phyloP scores from a whole-genome alignment of 495 filamentous ascomycete species.

The Neohortaea acidophila region DNA sequence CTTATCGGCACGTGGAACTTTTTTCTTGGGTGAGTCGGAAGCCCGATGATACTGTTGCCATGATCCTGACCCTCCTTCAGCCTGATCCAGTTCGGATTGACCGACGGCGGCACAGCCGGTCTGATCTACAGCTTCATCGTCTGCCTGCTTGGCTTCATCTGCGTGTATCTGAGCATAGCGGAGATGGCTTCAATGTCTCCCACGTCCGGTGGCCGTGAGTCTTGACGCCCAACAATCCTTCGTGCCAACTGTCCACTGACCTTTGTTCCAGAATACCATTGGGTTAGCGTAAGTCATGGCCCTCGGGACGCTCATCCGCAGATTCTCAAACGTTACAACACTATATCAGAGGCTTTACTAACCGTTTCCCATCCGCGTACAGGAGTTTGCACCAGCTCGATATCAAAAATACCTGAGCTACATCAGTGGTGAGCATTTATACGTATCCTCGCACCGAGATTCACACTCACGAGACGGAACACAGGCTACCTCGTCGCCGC shows the following conservation, averaged over 20 bases:
- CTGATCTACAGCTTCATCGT: constrained; percentile 11
- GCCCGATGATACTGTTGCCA: too few relatives aligned
- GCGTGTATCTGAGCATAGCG: constrained; percentile 11
- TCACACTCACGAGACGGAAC: too few relatives aligned
- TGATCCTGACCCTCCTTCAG: too few relatives aligned
- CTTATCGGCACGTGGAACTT: too few relatives aligned
- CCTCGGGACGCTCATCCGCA: constrained; percentile 1
- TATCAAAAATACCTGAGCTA: constrained; percentile 13
- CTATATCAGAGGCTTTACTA: constrained; percentile 12
- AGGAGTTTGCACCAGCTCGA: constrained; percentile 10
- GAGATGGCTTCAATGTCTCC: constrained; percentile 13
- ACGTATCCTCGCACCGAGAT: background rate
- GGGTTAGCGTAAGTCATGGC: constrained; percentile 1
- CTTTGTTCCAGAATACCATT: background rate
- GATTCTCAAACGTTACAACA: background rate
- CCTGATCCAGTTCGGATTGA: too few relatives aligned
- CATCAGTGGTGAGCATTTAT: constrained; percentile 5
- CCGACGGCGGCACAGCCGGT: constrained; percentile 14
- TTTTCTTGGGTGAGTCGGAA: too few relatives aligned
- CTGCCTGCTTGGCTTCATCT: constrained; percentile 1
- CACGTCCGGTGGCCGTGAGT: constrained; percentile 7
- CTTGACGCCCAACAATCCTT: too few relatives aligned
- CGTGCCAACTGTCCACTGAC: too few relatives aligned
- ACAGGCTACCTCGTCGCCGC: constrained; percentile 27
- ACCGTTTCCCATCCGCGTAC: too few relatives aligned